phyloP scores from a whole-genome alignment of 306 rosid species.

The Citrullus colocynthis region DNA sequence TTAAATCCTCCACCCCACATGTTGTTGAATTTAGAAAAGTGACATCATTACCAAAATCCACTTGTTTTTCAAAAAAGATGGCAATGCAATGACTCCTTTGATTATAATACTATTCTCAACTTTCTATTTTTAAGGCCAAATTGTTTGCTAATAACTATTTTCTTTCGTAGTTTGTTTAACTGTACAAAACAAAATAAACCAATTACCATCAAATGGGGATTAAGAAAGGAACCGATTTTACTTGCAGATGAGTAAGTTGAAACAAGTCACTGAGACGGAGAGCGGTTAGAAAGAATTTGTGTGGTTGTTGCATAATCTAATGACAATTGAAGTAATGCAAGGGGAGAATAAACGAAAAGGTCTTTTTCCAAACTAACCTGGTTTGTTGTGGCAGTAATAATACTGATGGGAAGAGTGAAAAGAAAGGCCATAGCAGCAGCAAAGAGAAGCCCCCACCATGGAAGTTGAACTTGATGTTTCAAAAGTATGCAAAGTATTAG shows the following conservation, averaged over 20 bases:
- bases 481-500: neutral
- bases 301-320: neutral
- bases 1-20: neutral
- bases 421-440: slow-evolving; percentile 3
- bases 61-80: neutral
- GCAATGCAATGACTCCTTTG: neutral
- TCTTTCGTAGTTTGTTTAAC: neutral
- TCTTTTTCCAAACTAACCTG: slow-evolving; percentile 26
- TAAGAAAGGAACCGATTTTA: neutral
- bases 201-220: neutral
- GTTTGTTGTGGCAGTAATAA: slow-evolving; percentile 52
- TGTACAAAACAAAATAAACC: neutral
- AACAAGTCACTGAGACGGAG: neutral
- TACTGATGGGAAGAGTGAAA: slow-evolving; percentile 12
- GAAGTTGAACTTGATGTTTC: slow-evolving; percentile 6
- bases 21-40: no score
- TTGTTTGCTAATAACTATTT: neutral
- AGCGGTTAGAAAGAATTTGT: neutral
- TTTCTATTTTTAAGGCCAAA: neutral
- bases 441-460: slow-evolving; percentile 12
- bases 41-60: neutral
- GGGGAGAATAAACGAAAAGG: neutral
- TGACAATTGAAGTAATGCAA: neutral
- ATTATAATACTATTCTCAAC: neutral
- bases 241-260: neutral